Base-by-base conservation (phyloP, 345 rosid genomes). In the Euphorbia lathyris region DNA sequence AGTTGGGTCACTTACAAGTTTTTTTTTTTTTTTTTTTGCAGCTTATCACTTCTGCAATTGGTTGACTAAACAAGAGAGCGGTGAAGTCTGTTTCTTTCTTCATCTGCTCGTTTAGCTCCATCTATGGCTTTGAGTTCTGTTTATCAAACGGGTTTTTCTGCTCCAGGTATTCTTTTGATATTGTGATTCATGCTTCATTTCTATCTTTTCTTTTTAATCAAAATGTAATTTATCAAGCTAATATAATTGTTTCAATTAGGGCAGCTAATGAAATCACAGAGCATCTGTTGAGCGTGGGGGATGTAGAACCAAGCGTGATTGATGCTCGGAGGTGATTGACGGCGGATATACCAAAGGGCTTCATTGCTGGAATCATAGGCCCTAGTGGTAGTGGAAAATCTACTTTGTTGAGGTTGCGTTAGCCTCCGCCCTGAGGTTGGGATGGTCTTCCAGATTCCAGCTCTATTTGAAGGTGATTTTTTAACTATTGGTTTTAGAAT, bases 371-470 rank as follows among this genome's bases (percentile, higher is more conserved):
- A 11, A 86, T 94, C 74, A 88, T 94, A 17, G 98, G 97, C 12
- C 98, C 98, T 0, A 94, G 98, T 67, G 98, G 98, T 19, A 88
- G 97, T 19, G 98, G 97, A 16, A 94, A 94, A 70, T 94, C 98
- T 30, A 93, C 97, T 66, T 66, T 91, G 17, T 65, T 93, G 12
- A 78, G 97, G 70, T 88, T 94, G 1, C 83, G 83, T 94, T 23
- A 34, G 71, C 53, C 96, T 87, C 22, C 92, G 98, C 68, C 88
- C 93, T 64, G 82, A 83, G 73, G 97, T 94, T 11, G 98, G 98
- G 25, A 90, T 94, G 98, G 90, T 94, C 52, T 94, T 94, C 74
- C 98, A 93, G 90, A 85, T 86, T 50, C 98, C 98, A 7, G 96
- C 71, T 72, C 85, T 91, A 6, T 94, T 94, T 43, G 80, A 91